A percentile compares a stretch with the other conserved stretches of the same genome.
phyloP scores from a whole-genome alignment of 2,329 filamentous ascomycete genomes.

The Xylaria arbuscula region DNA sequence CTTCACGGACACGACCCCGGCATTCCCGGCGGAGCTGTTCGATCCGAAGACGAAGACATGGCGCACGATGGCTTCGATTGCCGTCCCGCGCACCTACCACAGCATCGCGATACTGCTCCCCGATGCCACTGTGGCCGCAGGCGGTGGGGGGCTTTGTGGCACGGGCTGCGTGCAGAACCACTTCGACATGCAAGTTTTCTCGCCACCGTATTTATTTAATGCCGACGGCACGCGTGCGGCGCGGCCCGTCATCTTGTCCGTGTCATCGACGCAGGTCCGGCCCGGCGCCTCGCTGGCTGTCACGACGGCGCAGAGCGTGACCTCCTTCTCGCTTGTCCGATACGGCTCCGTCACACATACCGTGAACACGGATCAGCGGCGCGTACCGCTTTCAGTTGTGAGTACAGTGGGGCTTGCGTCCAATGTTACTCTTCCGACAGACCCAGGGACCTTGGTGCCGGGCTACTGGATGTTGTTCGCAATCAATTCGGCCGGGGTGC shows the following conservation, averaged over 20 bases:
- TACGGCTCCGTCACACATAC: conserved; percentile 60
- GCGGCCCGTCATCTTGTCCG: conserved; percentile 55
- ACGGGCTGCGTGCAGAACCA: conserved; percentile 58
- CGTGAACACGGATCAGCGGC: conserved; percentile 64
- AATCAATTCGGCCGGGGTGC: conserved; percentile 55
- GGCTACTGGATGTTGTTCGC: conserved; percentile 63
- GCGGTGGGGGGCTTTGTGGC: conserved; percentile 62
- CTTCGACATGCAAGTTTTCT: conserved; percentile 62
- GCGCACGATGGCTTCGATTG: conserved; percentile 47
- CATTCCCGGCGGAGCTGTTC: conserved; percentile 55
- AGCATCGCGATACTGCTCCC: conserved; percentile 56
- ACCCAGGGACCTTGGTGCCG: conserved; percentile 58
- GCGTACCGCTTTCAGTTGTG: conserved; percentile 53
- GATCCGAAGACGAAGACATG: conserved; percentile 53
- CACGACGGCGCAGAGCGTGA: conserved; percentile 44
- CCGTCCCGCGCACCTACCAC: conserved; percentile 57
- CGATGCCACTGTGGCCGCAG: conserved; percentile 59
- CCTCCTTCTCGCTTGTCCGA: conserved; percentile 57
- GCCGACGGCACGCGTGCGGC: conserved; percentile 51
- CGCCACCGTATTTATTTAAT: conserved; percentile 62
- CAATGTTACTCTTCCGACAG: conserved; percentile 54
- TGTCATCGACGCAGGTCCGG: conserved; percentile 46
- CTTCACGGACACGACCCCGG: conserved; percentile 54
- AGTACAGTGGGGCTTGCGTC: conserved; percentile 47
- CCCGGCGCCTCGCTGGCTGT: conserved; percentile 52